These are phyloP conservation scores for Trametes villosa DNA, from an alignment of 768 basidiomycete species.

Conservation along the genomic window DNA sequence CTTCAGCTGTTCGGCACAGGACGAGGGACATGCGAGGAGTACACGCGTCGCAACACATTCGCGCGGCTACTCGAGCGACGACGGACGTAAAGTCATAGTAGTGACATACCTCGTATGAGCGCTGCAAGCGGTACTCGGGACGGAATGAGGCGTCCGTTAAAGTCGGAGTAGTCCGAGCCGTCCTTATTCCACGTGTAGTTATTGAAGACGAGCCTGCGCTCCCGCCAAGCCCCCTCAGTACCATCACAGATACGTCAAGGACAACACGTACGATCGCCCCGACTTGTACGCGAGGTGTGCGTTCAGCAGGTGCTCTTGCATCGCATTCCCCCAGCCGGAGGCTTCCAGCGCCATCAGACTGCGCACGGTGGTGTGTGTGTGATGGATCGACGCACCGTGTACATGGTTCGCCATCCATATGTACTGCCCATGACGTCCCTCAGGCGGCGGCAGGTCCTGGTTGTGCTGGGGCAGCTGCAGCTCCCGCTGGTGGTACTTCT, in stretches of 20 bases:
- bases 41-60: background rate
- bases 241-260: background rate
- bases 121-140: conserved; percentile 58
- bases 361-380: background rate
- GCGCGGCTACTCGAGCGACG: background rate
- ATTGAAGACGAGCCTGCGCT: conserved; percentile 52
- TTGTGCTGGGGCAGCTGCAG: conserved; percentile 36
- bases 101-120: conserved; percentile 50
- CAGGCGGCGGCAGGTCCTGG: conserved; percentile 31
- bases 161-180: conserved; percentile 48
- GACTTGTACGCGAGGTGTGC: background rate
- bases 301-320: background rate
- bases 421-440: conserved; percentile 29
- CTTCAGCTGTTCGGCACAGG: background rate
- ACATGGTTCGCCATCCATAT: conserved; percentile 29
- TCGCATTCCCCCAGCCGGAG: conserved; percentile 62
- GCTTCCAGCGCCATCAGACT: conserved; percentile 32
- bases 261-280: conserved; percentile 49
- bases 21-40: background rate
- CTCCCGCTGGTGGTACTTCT: conserved; percentile 31
- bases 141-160: conserved; percentile 54
- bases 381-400: conserved; percentile 14
- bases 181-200: conserved; percentile 60
- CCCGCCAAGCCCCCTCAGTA: background rate
- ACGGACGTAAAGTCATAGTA: background rate